Conservation (phyloP, 345 rosid genomes). For the Sapria himalayana region DNA sequence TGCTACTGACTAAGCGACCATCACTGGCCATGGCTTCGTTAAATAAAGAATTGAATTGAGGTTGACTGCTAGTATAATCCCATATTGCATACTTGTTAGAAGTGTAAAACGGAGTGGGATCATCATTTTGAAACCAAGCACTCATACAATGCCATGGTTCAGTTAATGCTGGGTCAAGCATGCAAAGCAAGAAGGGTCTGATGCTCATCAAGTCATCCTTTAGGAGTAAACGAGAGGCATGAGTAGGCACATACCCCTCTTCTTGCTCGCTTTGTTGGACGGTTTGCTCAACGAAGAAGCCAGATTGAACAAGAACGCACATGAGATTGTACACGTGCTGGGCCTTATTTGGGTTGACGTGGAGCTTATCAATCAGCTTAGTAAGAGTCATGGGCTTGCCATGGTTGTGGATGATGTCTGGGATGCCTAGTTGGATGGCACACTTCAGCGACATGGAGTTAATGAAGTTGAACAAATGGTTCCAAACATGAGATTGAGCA, state of each 20-base stretch:
- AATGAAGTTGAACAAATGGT: slow-evolving; percentile 16
- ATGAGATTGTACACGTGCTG: slow-evolving; percentile 14
- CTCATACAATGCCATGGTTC: slow-evolving; percentile 16
- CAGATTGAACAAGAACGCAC: slow-evolving; percentile 20
- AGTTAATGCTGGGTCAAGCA: slow-evolving; percentile 12
- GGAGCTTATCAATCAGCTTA: slow-evolving; percentile 16
- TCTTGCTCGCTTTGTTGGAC: slow-evolving; percentile 1
- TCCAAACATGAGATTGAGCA: slow-evolving; percentile 25
- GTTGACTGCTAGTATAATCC: slow-evolving; percentile 10
- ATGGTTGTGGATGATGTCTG: slow-evolving; percentile 20
- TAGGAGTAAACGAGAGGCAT: slow-evolving; percentile 16
- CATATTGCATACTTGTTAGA: slow-evolving; percentile 16
- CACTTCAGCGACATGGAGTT: slow-evolving; percentile 28
- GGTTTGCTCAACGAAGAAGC: slow-evolving; percentile 14
- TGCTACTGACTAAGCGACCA: slow-evolving; percentile 13
- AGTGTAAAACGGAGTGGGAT: slow-evolving; percentile 12
- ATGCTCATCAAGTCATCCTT: slow-evolving; percentile 14
- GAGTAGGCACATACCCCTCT: slow-evolving; percentile 18
- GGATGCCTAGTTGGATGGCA: slow-evolving; percentile 25
- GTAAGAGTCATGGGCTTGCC: slow-evolving; percentile 20
- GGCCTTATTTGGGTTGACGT: slow-evolving; percentile 13
- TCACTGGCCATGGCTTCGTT: slow-evolving; percentile 23
- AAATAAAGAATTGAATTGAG: slow-evolving; percentile 11
- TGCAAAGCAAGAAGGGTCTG: slow-evolving; percentile 13
- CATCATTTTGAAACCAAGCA: slow-evolving; percentile 12